Evolutionary conservation across 2,329 filamentous ascomycete species (phyloP), one percentile per base, ranked within the genome.

Genomic region (Colletotrichum caudatum): DNA sequence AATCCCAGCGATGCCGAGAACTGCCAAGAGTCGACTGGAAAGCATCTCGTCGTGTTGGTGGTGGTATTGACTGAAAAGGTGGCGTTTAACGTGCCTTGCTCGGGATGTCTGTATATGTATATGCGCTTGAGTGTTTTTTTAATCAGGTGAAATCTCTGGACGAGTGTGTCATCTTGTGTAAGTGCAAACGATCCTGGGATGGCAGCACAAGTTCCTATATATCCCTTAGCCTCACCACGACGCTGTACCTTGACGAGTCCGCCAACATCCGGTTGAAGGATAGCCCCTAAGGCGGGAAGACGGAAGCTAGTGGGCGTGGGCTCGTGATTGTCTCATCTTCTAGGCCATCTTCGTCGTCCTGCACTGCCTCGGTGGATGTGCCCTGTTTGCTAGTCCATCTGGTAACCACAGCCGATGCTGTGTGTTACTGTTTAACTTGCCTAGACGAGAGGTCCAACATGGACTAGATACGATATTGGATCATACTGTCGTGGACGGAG

Each of bases 1-100:
- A 37, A 74, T 23, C 54, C 66, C 41, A 37, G 50, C 46, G 26
- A 74, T 53, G 59, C 63, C 58, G 5, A 74, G 35, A 12, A 63
- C 33, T 37, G 50, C 48, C 12, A 73, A 29, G 23, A 71, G 12
- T 35, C 57, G 65, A 29, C 26, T 35, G 8, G 46, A 44, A n/a
- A 72, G 66, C 72, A 74, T 72, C 1, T 58, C 57, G 23, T 29
- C 20, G 14, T 63, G 53, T 46, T 5, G 9, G 54, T 46, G 53
- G 26, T 5, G 41, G 9, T 18, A 18, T 16, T 23, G 16, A 14
- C 5, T 33, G n/a, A 16, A 44, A 44, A 5, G 20, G 7, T 29
- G 20, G 16, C 33, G 18, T 37, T 20, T 14, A 20, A 35, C 23
- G 23, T 26, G 41, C 20, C 23, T 23, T 23, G 20, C 23, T 48